These are phyloP conservation scores for Pittosporum tobira DNA, from an alignment of 129 eudicot species.

Conservation along the genomic window DNA sequence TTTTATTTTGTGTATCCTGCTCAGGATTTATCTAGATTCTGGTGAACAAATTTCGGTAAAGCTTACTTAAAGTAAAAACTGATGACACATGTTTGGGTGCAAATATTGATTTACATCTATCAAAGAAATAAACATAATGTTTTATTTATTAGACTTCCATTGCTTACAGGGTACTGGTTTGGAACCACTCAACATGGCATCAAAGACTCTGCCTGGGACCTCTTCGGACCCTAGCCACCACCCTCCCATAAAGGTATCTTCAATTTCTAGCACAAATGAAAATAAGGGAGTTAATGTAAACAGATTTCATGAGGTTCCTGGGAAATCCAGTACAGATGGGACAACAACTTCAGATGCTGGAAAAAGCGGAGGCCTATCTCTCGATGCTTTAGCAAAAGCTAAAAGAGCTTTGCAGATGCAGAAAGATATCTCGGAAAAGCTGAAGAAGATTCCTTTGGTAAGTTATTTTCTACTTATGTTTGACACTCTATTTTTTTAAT, in stretches of 20 bases:
- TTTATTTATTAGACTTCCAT: background rate
- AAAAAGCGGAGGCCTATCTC: slow-evolving; percentile 70
- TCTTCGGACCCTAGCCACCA: slow-evolving; percentile 29
- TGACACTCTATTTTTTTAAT: background rate
- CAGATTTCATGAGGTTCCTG: slow-evolving; percentile 99
- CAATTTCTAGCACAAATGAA: slow-evolving; percentile 89
- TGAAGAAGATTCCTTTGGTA: slow-evolving; percentile 80
- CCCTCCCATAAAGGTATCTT: slow-evolving; percentile 81
- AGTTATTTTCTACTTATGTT: slow-evolving; percentile 14
- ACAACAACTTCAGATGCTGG: slow-evolving; percentile 64
- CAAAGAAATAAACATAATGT: no score
- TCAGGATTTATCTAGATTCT: background rate
- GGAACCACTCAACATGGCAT: slow-evolving; percentile 38
- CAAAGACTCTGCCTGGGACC: slow-evolving; percentile 37
- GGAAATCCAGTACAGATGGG: slow-evolving; percentile 99
- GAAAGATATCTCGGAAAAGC: slow-evolving; percentile 65
- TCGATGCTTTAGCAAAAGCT: slow-evolving; percentile 87
- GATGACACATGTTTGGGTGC: slow-evolving; percentile 1
- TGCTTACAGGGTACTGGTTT: slow-evolving; percentile 43
- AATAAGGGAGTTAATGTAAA: slow-evolving; percentile 96
- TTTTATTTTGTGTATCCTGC: background rate
- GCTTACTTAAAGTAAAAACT: background rate
- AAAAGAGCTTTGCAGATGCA: slow-evolving; percentile 74
- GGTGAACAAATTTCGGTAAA: background rate
- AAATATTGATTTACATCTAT: slow-evolving; percentile 10